Conservation (phyloP, 257 asterid genomes). For the Agastache rugosa region DNA sequence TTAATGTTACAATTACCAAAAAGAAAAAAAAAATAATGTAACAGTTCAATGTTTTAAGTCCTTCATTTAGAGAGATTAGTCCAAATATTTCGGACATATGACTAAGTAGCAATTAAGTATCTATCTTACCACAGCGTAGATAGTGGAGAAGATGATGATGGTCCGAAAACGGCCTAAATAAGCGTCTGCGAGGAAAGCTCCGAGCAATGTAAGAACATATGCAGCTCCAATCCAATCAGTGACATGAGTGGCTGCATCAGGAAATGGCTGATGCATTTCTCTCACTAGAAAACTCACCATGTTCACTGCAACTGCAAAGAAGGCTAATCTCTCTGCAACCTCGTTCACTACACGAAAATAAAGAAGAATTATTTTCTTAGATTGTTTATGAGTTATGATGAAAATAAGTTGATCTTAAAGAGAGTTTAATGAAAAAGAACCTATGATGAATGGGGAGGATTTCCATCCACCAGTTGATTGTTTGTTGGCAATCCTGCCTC, state of each 20-base stretch:
- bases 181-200: slow-evolving; percentile 85
- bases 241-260: slow-evolving; percentile 80
- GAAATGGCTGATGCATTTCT: slow-evolving; percentile 73
- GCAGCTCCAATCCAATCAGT: slow-evolving; percentile 91
- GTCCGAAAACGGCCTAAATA: slow-evolving; percentile 78
- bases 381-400: background rate
- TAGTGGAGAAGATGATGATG: slow-evolving; percentile 69
- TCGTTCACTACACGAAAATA: slow-evolving; percentile 55
- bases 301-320: slow-evolving; percentile 74
- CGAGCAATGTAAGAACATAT: slow-evolving; percentile 70
- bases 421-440: slow-evolving; percentile 28
- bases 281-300: slow-evolving; percentile 68
- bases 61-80: no score
- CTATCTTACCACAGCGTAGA: slow-evolving; percentile 60
- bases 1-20: no score
- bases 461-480: slow-evolving; percentile 78
- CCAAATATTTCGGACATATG: no score
- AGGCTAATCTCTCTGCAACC: slow-evolving; percentile 84
- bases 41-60: no score
- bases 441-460: slow-evolving; percentile 81
- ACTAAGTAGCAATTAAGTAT: no score
- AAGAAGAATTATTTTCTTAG: no score
- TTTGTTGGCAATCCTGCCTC: slow-evolving; percentile 63
- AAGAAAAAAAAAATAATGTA: no score
- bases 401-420: background rate